Conservation (phyloP, 495 filamentous ascomycete genomes). For the Trichoderma parareesei region DNA sequence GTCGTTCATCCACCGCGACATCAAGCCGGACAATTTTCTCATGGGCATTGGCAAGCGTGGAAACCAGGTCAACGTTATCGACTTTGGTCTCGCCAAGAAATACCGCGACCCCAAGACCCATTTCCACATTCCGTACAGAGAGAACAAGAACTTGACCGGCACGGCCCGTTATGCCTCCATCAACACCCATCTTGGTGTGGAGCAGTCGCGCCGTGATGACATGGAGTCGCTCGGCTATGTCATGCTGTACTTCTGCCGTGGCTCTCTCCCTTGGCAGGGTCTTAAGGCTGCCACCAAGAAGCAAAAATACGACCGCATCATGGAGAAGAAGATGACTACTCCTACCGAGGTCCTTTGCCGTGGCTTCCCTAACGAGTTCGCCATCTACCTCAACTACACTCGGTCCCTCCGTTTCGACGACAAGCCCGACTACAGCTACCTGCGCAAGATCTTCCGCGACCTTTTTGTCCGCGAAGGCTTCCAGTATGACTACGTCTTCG, state of each 20-base stretch:
- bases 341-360: constrained; percentile 98
- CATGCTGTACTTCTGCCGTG: constrained; percentile 99
- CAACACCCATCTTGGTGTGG: constrained; percentile 97
- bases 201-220: constrained; percentile 98
- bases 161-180: constrained; percentile 99
- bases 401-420: constrained; percentile 98
- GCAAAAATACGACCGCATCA: constrained; percentile 99
- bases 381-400: constrained; percentile 99
- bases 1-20: constrained; percentile 99
- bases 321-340: constrained; percentile 99
- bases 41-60: constrained; percentile 99
- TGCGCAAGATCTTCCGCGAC: constrained; percentile 99
- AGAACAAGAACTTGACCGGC: constrained; percentile 99
- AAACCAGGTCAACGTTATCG: constrained; percentile 99
- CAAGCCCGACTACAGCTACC: constrained; percentile 99
- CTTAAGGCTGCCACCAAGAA: constrained; percentile 99
- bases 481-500: constrained; percentile 99
- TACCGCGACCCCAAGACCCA: constrained; percentile 99
- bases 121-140: constrained; percentile 99
- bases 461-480: constrained; percentile 98
- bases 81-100: constrained; percentile 99
- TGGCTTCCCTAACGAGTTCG: constrained; percentile 98
- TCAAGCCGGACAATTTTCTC: constrained; percentile 99
- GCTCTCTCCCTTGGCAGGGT: constrained; percentile 97
- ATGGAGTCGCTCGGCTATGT: constrained; percentile 99